Percentiles rank a stretch among this genome's conserved stretches.
phyloP scores from a whole-genome alignment of 2,329 filamentous ascomycete genomes.

The Fusarium sp. region DNA sequence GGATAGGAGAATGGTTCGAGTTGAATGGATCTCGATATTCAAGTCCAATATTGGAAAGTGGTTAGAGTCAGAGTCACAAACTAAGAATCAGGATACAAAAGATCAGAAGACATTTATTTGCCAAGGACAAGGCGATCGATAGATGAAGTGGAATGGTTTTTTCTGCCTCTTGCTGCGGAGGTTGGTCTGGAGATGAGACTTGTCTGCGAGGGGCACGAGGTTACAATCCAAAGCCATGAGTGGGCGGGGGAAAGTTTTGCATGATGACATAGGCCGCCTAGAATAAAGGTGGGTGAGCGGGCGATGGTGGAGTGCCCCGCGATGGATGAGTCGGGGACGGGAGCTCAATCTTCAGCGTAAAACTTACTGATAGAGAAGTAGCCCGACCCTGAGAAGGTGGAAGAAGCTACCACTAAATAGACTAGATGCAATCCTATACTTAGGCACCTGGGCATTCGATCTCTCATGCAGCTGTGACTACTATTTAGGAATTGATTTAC shows the following conservation, averaged over 20 bases:
- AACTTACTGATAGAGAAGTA: background rate
- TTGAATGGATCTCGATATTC: conserved; percentile 7
- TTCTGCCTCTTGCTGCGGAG: conserved; percentile 8
- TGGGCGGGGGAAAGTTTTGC: conserved; percentile 26
- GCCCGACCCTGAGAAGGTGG: background rate
- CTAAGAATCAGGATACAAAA: conserved; percentile 14
- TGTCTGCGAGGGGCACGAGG: conserved; percentile 34
- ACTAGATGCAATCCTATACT: background rate
- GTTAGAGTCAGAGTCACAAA: conserved; percentile 10
- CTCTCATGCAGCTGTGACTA: background rate
- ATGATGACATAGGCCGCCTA: conserved; percentile 34
- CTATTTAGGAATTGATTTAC: conserved; percentile 3
- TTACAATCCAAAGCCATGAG: conserved; percentile 21
- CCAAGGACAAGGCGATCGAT: conserved; percentile 22
- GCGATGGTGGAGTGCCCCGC: conserved; percentile 33
- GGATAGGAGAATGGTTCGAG: conserved; percentile 1
- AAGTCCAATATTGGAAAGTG: background rate
- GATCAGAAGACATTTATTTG: conserved; percentile 19
- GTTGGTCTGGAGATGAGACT: conserved; percentile 32
- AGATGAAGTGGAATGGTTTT: conserved; percentile 37
- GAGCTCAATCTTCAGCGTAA: background rate
- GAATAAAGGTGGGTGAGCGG: background rate
- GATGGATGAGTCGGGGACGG: background rate
- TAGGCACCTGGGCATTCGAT: background rate
- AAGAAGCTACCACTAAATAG: background rate